Conservation (phyloP, 2,329 filamentous ascomycete genomes). For the Stagonosporopsis chrysanthemi region DNA sequence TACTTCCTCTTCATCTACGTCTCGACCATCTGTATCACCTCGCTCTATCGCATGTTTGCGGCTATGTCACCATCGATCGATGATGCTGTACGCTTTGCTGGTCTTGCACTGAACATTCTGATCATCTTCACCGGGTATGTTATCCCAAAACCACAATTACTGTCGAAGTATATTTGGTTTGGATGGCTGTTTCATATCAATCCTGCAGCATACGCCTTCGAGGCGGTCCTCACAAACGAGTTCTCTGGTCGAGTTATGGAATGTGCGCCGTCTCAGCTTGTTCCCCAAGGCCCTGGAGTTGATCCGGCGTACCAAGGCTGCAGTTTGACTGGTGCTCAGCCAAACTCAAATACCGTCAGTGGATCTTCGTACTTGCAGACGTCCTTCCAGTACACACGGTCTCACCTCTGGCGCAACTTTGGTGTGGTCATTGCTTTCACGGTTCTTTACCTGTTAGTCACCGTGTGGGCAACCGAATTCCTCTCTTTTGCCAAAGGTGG, state of each 20-base stretch:
- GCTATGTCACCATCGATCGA: constrained; percentile 70
- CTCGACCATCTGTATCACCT: constrained; percentile 68
- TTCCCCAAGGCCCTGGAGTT: constrained; percentile 64
- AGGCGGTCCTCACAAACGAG: constrained; percentile 72
- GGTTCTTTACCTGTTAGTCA: constrained; percentile 76
- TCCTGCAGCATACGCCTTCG: constrained; percentile 67
- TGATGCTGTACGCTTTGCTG: constrained; percentile 70
- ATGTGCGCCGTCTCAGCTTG: constrained; percentile 66
- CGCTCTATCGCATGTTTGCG: constrained; percentile 72
- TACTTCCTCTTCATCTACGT: constrained; percentile 70
- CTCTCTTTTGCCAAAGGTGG: constrained; percentile 68
- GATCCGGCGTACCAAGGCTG: constrained; percentile 69
- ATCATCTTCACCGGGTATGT: constrained; percentile 72
- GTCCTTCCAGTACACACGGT: constrained; percentile 64
- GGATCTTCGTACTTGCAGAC: constrained; percentile 63
- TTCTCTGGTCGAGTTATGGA: constrained; percentile 64
- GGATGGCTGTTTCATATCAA: constrained; percentile 58
- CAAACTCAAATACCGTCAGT: constrained; percentile 59
- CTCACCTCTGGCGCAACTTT: constrained; percentile 75
- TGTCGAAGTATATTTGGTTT: constrained; percentile 69
- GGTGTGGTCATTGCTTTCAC: constrained; percentile 79
- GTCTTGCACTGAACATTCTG: constrained; percentile 68
- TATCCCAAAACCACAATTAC: constrained; percentile 69
- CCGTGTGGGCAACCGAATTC: constrained; percentile 72
- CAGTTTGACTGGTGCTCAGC: constrained; percentile 63